Conservation (phyloP, 169 alveolate genomes). For the Pseudocohnilembus persalinus region DNA sequence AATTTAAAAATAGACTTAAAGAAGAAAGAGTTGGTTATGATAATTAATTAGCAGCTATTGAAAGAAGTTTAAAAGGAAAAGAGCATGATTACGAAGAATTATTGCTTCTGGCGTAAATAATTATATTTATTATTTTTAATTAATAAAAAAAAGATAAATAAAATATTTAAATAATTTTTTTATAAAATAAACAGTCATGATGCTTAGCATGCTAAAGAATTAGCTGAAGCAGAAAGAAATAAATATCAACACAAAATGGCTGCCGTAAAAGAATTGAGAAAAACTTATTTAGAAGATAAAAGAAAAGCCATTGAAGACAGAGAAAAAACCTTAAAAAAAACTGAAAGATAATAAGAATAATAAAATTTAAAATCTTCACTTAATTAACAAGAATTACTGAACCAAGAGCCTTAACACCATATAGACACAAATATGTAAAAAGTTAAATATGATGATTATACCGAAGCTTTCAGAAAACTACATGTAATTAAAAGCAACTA, state of each 20-base stretch:
- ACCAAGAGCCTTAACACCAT: conserved; percentile 40
- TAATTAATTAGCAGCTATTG: conserved; percentile 89
- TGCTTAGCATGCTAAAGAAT: conserved; percentile 92
- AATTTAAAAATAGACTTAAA: conserved; percentile 56
- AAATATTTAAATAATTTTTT: conserved; percentile 7
- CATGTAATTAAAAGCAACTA: background rate
- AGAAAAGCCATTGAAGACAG: conserved; percentile 73
- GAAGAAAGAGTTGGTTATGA: conserved; percentile 93
- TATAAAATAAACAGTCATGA: conserved; percentile 72
- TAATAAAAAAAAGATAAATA: too few relatives aligned
- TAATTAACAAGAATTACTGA: conserved; percentile 15
- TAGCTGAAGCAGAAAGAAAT: conserved; percentile 89
- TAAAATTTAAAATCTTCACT: conserved; percentile 37
- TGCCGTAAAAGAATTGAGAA: conserved; percentile 59
- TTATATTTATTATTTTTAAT: too few relatives aligned
- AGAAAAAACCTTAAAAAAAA: conserved; percentile 57
- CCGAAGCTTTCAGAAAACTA: conserved; percentile 78
- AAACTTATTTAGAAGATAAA: conserved; percentile 70
- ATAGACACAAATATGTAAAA: conserved; percentile 43
- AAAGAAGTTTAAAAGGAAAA: conserved; percentile 81
- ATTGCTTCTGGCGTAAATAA: conserved; percentile 29
- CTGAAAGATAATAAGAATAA: conserved; percentile 61
- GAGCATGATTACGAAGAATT: conserved; percentile 91
- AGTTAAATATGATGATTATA: conserved; percentile 61
- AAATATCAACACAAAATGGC: conserved; percentile 79